Base-by-base conservation (phyloP, 148 eudicot genomes). In the Agrostemma githago region DNA sequence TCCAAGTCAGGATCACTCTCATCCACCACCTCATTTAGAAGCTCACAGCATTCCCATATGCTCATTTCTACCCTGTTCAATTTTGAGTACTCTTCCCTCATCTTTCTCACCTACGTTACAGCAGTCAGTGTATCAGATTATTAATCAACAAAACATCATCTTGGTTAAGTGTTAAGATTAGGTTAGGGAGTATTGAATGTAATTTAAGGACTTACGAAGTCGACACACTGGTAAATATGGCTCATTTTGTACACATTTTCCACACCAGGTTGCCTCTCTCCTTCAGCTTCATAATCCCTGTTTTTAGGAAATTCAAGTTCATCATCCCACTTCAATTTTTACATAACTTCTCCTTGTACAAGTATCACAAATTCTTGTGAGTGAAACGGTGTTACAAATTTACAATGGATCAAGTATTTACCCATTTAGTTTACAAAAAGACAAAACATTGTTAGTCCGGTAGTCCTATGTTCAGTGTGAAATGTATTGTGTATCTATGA, bases 41-140 rank as follows among this genome's bases (percentile, higher is more conserved):
- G 92, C 78, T 85, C 96, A 72, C 97, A 92, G 39, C 97, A 88
- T 73, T 92, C 93, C 97, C 97, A 92, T 65, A 92, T 92, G 83
- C 96, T 88, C 97, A 92, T 90, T 80, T 90, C 91, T 40, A 81
- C 83, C 67, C 77, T 90, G 77, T 90, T 81, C 79, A 87, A 63
- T 72, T 88, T 90, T 19, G 82, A 87, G 81, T 90, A 92, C 70
- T 82, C 83, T 43, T 79, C 88, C 63, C 96, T 84, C 97, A 88
- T 92, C 76, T 48, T 88, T 79, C 76, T 92, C 68, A 92, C 95
- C 97, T 92, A 72, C 57, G 14, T 10, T 51, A 40, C 10, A 19
- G 9, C 41, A 40, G 9, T n/a, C 10, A 1, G 7, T 68, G 3
- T 16, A 11, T 21, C n/a, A 42, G 20, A 57, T 20, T 12, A 26